Evolutionary conservation across 805 yeast species (phyloP).

Genomic region (Wickerhamomyces kurtzmanii): DNA sequence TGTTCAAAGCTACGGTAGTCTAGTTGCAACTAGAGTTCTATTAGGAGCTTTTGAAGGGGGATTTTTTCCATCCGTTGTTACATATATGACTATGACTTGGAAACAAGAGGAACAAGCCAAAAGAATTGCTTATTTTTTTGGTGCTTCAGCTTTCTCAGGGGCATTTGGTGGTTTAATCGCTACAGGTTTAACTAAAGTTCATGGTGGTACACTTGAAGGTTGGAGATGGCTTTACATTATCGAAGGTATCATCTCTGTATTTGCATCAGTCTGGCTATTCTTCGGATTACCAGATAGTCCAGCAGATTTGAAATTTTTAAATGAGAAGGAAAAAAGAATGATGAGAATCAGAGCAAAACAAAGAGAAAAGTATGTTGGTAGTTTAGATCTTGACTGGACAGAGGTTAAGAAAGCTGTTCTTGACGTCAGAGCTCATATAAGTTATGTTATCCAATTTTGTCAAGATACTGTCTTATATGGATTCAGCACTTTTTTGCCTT

Average conservation of each 20-base stretch:
- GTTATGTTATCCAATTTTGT: slow-evolving; percentile 26
- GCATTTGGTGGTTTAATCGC: slow-evolving; percentile 33
- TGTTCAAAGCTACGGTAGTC: slow-evolving; percentile 19
- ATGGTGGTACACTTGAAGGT: slow-evolving; percentile 6
- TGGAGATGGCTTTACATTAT: slow-evolving; percentile 10
- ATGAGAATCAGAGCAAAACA: slow-evolving; percentile 10
- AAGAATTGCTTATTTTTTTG: slow-evolving; percentile 28
- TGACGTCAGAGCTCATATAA: slow-evolving; percentile 22
- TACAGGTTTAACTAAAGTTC: slow-evolving; percentile 22
- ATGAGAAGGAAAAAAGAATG: slow-evolving; percentile 28
- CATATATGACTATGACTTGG: slow-evolving; percentile 24
- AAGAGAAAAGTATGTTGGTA: slow-evolving; percentile 12
- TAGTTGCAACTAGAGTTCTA: slow-evolving; percentile 27
- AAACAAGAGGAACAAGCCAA: slow-evolving; percentile 24
- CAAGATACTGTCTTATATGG: slow-evolving; percentile 26
- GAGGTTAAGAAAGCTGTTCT: slow-evolving; percentile 21
- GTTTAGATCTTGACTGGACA: slow-evolving; percentile 17
- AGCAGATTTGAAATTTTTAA: slow-evolving; percentile 30
- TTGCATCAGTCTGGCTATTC: slow-evolving; percentile 25
- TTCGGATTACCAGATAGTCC: slow-evolving; percentile 34
- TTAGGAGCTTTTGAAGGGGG: slow-evolving; percentile 33
- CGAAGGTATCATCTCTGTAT: slow-evolving; percentile 31
- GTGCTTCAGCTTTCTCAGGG: slow-evolving; percentile 29
- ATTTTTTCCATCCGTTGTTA: slow-evolving; percentile 26
- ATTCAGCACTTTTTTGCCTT: slow-evolving; percentile 27